Evolutionary conservation across 169 alveolate species (phyloP).

Genomic region (Fabrea salina): DNA sequence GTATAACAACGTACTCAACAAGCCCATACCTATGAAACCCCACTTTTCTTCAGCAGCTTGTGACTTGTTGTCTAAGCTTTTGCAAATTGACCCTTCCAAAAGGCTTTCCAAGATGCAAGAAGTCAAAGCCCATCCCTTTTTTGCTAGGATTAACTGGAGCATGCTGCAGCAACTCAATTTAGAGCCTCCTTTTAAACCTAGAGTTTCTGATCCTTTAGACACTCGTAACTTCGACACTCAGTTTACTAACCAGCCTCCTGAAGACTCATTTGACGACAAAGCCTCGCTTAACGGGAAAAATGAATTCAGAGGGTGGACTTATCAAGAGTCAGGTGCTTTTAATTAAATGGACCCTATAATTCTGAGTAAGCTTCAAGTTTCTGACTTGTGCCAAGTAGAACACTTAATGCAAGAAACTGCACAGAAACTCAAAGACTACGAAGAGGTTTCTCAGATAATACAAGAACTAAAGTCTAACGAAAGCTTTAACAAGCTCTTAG

Average conservation of each 20-base stretch:
- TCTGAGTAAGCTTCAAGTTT: too few relatives aligned
- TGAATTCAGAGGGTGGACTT: too few relatives aligned
- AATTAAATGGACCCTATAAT: too few relatives aligned
- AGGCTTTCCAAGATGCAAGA: slow-evolving; percentile 5
- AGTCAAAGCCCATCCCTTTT: slow-evolving; percentile 21
- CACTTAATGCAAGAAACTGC: too few relatives aligned
- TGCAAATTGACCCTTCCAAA: not conserved
- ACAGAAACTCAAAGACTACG: too few relatives aligned
- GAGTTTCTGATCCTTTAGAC: not conserved
- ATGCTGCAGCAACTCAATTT: not conserved
- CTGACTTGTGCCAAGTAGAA: too few relatives aligned
- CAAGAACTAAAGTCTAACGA: too few relatives aligned
- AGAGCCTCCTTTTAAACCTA: slow-evolving; percentile 26
- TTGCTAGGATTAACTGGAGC: slow-evolving; percentile 13
- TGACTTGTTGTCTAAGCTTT: not conserved
- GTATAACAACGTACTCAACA: slow-evolving; percentile 3
- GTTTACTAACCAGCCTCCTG: slow-evolving; percentile 5
- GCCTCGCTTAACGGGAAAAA: not conserved
- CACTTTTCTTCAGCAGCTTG: not conserved
- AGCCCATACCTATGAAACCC: slow-evolving; percentile 28
- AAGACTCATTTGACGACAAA: not conserved
- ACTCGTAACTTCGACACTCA: slow-evolving; percentile 12
- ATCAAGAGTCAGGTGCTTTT: too few relatives aligned
- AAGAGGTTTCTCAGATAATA: too few relatives aligned
- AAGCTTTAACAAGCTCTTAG: too few relatives aligned